Conservation (phyloP, 768 basidiomycete genomes). For the Panaeolus papilionaceus region DNA sequence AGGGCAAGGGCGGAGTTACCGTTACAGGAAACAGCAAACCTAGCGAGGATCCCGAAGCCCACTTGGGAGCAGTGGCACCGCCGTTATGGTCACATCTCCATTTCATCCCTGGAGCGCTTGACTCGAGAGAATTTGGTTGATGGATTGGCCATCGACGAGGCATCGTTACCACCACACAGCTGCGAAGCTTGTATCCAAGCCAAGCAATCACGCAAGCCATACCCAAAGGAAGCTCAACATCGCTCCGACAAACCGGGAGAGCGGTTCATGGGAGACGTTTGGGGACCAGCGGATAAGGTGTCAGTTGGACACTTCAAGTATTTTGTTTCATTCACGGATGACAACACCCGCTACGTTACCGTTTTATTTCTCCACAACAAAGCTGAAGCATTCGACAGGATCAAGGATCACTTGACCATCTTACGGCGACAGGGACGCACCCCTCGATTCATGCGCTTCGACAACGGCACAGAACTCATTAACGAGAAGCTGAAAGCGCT, state of each 20-base stretch:
- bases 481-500: conserved; percentile 31
- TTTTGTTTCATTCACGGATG: conserved; percentile 35
- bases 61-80: conserved; percentile 38
- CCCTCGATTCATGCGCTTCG: conserved; percentile 26
- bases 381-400: conserved; percentile 23
- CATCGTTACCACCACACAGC: conserved; percentile 23
- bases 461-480: conserved; percentile 40
- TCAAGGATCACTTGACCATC: conserved; percentile 23
- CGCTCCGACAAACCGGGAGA: conserved; percentile 26
- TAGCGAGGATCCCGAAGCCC: conserved; percentile 21
- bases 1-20: conserved; percentile 21
- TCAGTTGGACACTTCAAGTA: conserved; percentile 30
- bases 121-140: conserved; percentile 24
- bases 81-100: conserved; percentile 32
- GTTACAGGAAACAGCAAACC: conserved; percentile 19
- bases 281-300: conserved; percentile 33
- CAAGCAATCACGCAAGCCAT: conserved; percentile 35
- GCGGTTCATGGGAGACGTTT: conserved; percentile 32
- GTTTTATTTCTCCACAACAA: conserved; percentile 26
- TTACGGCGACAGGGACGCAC: conserved; percentile 24
- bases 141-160: conserved; percentile 28
- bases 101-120: conserved; percentile 22
- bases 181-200: conserved; percentile 41
- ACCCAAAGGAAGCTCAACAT: conserved; percentile 37
- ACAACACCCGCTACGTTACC: conserved; percentile 10